phyloP scores from a whole-genome alignment of 2,329 filamentous ascomycete species.

The Daldinia sp. region DNA sequence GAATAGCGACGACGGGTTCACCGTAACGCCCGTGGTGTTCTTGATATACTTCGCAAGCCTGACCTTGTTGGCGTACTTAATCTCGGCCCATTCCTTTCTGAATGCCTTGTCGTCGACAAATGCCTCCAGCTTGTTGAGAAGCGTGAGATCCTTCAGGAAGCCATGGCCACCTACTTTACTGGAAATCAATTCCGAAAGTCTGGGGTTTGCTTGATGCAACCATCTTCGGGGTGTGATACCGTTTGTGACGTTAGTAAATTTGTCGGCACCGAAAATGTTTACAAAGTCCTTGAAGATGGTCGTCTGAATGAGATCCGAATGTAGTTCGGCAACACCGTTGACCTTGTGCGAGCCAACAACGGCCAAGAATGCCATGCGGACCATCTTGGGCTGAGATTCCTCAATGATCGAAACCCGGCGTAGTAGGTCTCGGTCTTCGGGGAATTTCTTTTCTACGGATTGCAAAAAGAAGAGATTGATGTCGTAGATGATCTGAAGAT shows the following conservation, averaged over 20 bases:
- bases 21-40: conserved; percentile 78
- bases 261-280: conserved; percentile 91
- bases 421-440: conserved; percentile 88
- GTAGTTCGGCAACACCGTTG: conserved; percentile 96
- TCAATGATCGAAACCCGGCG: conserved; percentile 95
- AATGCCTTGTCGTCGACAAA: conserved; percentile 88
- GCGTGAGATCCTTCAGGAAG: conserved; percentile 90
- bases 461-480: conserved; percentile 97
- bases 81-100: conserved; percentile 93
- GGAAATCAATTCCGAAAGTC: conserved; percentile 90
- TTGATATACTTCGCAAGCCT: conserved; percentile 93
- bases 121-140: conserved; percentile 87
- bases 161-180: conserved; percentile 85
- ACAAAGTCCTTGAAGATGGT: conserved; percentile 99
- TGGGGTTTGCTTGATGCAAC: conserved; percentile 97
- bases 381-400: conserved; percentile 96
- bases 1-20: conserved; percentile 90
- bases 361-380: conserved; percentile 95
- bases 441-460: conserved; percentile 88
- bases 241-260: conserved; percentile 99
- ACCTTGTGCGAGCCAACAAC: conserved; percentile 99
- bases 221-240: conserved; percentile 96
- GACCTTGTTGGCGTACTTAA: conserved; percentile 97
- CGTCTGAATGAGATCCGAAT: conserved; percentile 97
- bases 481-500: conserved; percentile 97